phyloP scores from a whole-genome alignment of 495 filamentous ascomycete species.

The Xeromyces bisporus region DNA sequence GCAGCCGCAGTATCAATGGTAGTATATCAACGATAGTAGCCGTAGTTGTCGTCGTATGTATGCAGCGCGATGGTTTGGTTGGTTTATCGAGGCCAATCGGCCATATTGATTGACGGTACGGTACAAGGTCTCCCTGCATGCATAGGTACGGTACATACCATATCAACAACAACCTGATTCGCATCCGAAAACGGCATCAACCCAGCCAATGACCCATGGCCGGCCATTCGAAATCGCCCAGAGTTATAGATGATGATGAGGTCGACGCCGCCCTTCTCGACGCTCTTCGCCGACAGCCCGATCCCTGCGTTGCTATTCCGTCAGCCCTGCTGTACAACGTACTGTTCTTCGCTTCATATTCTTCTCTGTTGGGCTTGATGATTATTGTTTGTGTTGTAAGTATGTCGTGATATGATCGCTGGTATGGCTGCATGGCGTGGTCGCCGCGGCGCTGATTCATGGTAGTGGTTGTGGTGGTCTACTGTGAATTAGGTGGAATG shows the following conservation, averaged over 20 bases:
- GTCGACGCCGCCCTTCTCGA: slow-evolving; percentile 49
- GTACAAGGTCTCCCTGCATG: slow-evolving; percentile 2
- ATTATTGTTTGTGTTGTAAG: neutral
- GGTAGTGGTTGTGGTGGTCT: neutral
- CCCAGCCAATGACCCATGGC: slow-evolving; percentile 49
- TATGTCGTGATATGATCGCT: neutral
- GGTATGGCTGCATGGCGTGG: too few relatives aligned
- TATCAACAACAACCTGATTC: slow-evolving; percentile 50
- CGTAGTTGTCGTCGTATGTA: too few relatives aligned
- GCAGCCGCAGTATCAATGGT: too few relatives aligned
- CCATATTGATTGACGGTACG: neutral
- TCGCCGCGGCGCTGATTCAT: neutral
- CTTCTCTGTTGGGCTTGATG: neutral
- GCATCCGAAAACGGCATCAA: slow-evolving; percentile 59
- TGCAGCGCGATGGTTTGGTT: too few relatives aligned
- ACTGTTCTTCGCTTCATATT: neutral
- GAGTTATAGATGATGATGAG: slow-evolving; percentile 59
- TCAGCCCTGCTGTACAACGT: too few relatives aligned
- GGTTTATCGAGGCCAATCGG: too few relatives aligned
- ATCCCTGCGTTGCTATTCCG: slow-evolving; percentile 25
- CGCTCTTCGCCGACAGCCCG: slow-evolving; percentile 52
- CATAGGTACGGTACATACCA: slow-evolving; percentile 24
- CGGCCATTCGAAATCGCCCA: slow-evolving; percentile 59
- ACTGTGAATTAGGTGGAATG: too few relatives aligned
- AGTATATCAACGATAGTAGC: too few relatives aligned